These are phyloP conservation scores for Akanthomyces lecanii DNA, from an alignment of 2,329 filamentous ascomycete genomes.

Conservation along the genomic window DNA sequence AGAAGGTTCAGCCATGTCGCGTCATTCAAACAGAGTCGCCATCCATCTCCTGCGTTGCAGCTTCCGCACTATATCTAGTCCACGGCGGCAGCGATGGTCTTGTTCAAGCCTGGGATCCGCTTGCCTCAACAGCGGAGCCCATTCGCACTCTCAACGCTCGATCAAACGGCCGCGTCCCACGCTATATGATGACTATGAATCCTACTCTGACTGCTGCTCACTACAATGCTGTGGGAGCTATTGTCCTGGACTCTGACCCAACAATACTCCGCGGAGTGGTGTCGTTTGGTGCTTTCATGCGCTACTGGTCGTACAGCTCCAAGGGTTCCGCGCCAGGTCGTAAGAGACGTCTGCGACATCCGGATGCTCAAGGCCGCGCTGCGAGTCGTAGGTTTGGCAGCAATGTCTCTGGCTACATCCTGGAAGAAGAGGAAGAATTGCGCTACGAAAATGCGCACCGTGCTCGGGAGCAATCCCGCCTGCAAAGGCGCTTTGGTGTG, in stretches of 20 bases:
- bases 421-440: conserved; percentile 78
- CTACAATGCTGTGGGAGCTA: conserved; percentile 76
- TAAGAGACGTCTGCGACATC: conserved; percentile 73
- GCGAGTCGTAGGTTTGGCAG: conserved; percentile 55
- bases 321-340: conserved; percentile 69
- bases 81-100: conserved; percentile 93
- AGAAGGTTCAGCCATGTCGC: conserved; percentile 62
- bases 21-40: conserved; percentile 88
- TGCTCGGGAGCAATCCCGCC: conserved; percentile 62
- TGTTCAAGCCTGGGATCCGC: conserved; percentile 94
- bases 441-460: conserved; percentile 66
- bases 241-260: conserved; percentile 82
- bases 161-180: conserved; percentile 76
- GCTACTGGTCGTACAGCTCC: conserved; percentile 92
- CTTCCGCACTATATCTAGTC: conserved; percentile 83
- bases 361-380: conserved; percentile 51
- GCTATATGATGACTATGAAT: conserved; percentile 56
- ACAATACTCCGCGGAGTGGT: conserved; percentile 81
- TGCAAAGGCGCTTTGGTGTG: conserved; percentile 79
- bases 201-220: conserved; percentile 64
- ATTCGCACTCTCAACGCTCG: conserved; percentile 83
- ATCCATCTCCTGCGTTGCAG: conserved; percentile 73
- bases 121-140: conserved; percentile 73
- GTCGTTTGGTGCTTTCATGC: conserved; percentile 78
- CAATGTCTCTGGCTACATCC: conserved; percentile 75